Percentiles rank a stretch among this genome's conserved stretches.
These are phyloP conservation scores for Lichtheimia hyalospora DNA, from an alignment of 371 early-diverging fungal species.

Conservation along the genomic window DNA sequence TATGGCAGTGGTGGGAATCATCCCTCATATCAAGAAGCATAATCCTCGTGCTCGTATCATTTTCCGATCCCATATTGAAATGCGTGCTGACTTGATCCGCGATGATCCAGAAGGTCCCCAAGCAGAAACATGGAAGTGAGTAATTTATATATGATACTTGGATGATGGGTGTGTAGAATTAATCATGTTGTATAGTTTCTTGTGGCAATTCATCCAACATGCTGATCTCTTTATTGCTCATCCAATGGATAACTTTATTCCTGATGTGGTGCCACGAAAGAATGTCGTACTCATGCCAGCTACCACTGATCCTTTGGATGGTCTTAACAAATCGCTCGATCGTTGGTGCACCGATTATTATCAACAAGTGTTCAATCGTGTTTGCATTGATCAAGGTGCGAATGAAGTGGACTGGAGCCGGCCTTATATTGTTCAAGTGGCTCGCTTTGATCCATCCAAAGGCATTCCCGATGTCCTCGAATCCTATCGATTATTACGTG, in stretches of 20 bases:
- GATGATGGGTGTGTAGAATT: slow-evolving; percentile 56
- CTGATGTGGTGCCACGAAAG: slow-evolving; percentile 63
- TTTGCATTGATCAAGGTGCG: slow-evolving; percentile 69
- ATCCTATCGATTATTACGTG: slow-evolving; percentile 73
- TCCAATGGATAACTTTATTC: slow-evolving; percentile 74
- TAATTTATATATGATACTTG: slow-evolving; percentile 25
- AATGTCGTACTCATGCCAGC: slow-evolving; percentile 75
- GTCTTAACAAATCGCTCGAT: slow-evolving; percentile 70
- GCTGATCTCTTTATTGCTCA: slow-evolving; percentile 81
- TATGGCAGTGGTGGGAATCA: slow-evolving; percentile 60
- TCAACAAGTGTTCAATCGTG: slow-evolving; percentile 73
- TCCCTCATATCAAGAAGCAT: slow-evolving; percentile 71
- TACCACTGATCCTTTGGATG: slow-evolving; percentile 73
- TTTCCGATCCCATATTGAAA: slow-evolving; percentile 88
- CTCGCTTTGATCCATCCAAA: slow-evolving; percentile 89
- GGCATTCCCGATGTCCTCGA: slow-evolving; percentile 83
- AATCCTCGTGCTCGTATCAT: slow-evolving; percentile 71
- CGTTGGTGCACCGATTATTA: slow-evolving; percentile 62
- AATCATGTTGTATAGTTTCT: slow-evolving; percentile 61
- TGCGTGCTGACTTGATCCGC: slow-evolving; percentile 70
- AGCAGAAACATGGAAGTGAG: slow-evolving; percentile 63
- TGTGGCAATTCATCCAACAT: slow-evolving; percentile 73
- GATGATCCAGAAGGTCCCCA: slow-evolving; percentile 56
- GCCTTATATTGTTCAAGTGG: slow-evolving; percentile 83
- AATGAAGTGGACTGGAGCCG: slow-evolving; percentile 58